These are phyloP conservation scores for Triticum turgidum DNA, from an alignment of 176 grass and related monocot genomes.

Conservation along the genomic window DNA sequence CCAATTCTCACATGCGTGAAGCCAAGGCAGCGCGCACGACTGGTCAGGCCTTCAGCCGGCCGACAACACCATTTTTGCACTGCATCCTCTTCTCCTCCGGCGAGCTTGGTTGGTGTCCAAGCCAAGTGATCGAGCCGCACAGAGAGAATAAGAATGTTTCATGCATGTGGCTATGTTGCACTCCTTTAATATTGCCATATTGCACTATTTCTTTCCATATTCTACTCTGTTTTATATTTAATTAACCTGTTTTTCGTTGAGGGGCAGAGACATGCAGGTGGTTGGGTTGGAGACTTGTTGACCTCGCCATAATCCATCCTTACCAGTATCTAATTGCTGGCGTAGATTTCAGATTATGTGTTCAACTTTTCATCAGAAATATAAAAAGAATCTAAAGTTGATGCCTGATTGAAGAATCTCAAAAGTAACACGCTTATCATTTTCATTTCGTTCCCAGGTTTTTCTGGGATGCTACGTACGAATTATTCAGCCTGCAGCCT, in stretches of 20 bases:
- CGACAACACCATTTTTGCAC: not conserved
- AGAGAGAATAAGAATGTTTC: not conserved
- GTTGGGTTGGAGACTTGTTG: too few relatives aligned
- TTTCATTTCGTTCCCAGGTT: not conserved
- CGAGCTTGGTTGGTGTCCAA: slow-evolving; percentile 36
- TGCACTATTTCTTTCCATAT: not conserved
- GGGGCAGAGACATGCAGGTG: not conserved
- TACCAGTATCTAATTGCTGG: not conserved
- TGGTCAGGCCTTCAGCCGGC: not conserved
- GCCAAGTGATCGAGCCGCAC: not conserved
- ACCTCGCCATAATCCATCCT: too few relatives aligned
- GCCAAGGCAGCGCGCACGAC: slow-evolving; percentile 4
- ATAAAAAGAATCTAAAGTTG: not conserved
- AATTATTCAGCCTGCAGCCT: not conserved
- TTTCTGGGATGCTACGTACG: not conserved
- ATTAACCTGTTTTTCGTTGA: not conserved
- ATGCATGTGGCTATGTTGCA: slow-evolving; percentile 9
- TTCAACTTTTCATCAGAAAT: not conserved
- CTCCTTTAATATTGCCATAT: not conserved
- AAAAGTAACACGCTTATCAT: not conserved
- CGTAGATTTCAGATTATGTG: not conserved
- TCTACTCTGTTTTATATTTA: too few relatives aligned
- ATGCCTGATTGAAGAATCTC: not conserved
- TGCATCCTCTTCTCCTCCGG: not conserved
- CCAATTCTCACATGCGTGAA: not conserved